These are phyloP conservation scores for Yarrowia galli DNA, from an alignment of 1,139 yeast species.

Conservation along the genomic window DNA sequence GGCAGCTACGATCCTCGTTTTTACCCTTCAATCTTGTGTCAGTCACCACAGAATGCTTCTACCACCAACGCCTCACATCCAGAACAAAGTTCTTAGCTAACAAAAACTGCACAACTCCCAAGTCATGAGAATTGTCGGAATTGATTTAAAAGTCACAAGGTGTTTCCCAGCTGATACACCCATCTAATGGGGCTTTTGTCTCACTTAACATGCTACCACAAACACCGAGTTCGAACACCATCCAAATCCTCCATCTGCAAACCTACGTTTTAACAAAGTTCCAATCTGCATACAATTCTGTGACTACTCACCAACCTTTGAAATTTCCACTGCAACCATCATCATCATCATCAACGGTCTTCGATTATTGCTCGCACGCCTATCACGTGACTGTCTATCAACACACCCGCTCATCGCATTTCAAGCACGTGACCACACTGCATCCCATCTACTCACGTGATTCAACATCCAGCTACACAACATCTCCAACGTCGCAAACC, in stretches of 20 bases:
- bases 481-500: background rate
- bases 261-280: background rate
- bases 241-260: background rate
- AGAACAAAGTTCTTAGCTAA: background rate
- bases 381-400: background rate
- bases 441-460: background rate
- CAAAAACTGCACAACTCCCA: background rate
- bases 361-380: background rate
- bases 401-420: background rate
- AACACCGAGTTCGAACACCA: background rate
- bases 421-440: background rate
- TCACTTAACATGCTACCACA: too few relatives aligned
- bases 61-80: background rate
- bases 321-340: background rate
- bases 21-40: too few relatives aligned
- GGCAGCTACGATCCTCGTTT: too few relatives aligned
- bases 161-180: too few relatives aligned
- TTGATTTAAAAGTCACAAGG: too few relatives aligned
- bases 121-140: background rate
- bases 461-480: background rate
- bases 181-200: too few relatives aligned
- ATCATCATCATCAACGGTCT: background rate
- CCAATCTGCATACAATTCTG: conserved; percentile 5
- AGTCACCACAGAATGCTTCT: too few relatives aligned
- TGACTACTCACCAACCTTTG: background rate